Evolutionary conservation across 2,329 filamentous ascomycete species (phyloP).

Genomic region (Dryadomyces quercus-mongolicae): DNA sequence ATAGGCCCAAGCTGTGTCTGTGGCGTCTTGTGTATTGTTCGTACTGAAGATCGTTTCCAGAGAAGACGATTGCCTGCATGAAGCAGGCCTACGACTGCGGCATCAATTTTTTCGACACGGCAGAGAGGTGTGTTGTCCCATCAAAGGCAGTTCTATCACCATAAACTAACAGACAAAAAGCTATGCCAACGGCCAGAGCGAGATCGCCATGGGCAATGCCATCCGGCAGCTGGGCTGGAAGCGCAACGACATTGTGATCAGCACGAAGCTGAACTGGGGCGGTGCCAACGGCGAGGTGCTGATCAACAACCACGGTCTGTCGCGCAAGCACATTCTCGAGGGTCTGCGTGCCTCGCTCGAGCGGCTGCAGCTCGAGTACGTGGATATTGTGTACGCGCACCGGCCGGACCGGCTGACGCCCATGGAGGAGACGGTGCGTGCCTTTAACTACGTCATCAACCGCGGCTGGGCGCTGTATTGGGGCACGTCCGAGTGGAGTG

Average conservation of each 20-base stretch:
- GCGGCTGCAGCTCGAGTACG: slow-evolving; percentile 45
- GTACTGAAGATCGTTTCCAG: slow-evolving; percentile 19
- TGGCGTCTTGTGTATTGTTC: too few relatives aligned
- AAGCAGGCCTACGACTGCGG: slow-evolving; percentile 48
- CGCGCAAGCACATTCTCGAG: slow-evolving; percentile 50
- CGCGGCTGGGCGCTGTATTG: slow-evolving; percentile 59
- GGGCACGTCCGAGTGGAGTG: slow-evolving; percentile 60
- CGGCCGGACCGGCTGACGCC: slow-evolving; percentile 55
- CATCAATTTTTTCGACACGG: slow-evolving; percentile 52
- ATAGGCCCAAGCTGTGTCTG: neutral
- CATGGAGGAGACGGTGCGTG: slow-evolving; percentile 59
- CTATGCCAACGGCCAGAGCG: slow-evolving; percentile 49
- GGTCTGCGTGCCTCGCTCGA: slow-evolving; percentile 44
- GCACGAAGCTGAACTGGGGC: slow-evolving; percentile 51
- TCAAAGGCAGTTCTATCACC: neutral
- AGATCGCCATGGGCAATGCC: slow-evolving; percentile 52
- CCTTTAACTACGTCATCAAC: slow-evolving; percentile 59
- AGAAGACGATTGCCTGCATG: slow-evolving; percentile 48
- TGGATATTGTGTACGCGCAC: slow-evolving; percentile 60
- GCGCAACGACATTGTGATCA: slow-evolving; percentile 47
- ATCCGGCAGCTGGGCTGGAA: slow-evolving; percentile 50
- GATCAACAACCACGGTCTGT: slow-evolving; percentile 47
- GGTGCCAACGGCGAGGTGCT: slow-evolving; percentile 44
- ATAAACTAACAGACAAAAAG: neutral
- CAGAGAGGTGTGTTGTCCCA: slow-evolving; percentile 26